Base-by-base conservation (phyloP, 441 rosid species). In the Populus trichocarpa region DNA sequence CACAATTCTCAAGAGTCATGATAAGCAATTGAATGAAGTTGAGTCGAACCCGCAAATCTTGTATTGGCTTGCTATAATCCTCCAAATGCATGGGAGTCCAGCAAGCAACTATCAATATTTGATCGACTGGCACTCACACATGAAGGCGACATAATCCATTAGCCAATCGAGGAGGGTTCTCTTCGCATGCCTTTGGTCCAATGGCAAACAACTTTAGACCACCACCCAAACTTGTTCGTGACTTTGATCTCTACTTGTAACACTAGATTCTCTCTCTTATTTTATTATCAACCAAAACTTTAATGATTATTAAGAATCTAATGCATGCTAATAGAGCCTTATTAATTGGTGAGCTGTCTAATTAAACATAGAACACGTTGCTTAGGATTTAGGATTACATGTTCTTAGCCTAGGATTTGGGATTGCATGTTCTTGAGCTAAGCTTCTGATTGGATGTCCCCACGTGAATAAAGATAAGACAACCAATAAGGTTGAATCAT, bases 391-490 rank as follows among this genome's bases (percentile, higher is more conserved):
- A 2, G 28, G 28, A 26, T 25, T 25, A 1, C 26, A 25, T 25
- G 26, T 25, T 25, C 26, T 25, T 25, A 25, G 26, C 26, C 1
- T 25, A 20, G 72, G 81, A 40, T 20, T 65, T 71, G 57, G 70
- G 68, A 26, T 70, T 70, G 38, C 71, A 36, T 6, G 40, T 36
- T 36, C 40, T 36, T 36, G 40, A 7, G 40, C 16, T 38, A 61
- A 36, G 46, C 66, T 30, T 73, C 38, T 14, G 20, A 72, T 35
- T 73, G 78, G 82, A 50, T 5, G 26, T 63, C 74, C 64, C 82
- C 86, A 82, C 82, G 81, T 80, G 85, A 86, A 53, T 20, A 66
- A 72, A 28, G 18, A 57, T 57, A n/a, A 36, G 76, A 6, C 46
- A 57, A 32, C 71, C 79, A 73, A 75, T 74, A 18, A 46, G 78